phyloP scores from a whole-genome alignment of 2,329 filamentous ascomycete genomes.

The Colletotrichum truncatum region DNA sequence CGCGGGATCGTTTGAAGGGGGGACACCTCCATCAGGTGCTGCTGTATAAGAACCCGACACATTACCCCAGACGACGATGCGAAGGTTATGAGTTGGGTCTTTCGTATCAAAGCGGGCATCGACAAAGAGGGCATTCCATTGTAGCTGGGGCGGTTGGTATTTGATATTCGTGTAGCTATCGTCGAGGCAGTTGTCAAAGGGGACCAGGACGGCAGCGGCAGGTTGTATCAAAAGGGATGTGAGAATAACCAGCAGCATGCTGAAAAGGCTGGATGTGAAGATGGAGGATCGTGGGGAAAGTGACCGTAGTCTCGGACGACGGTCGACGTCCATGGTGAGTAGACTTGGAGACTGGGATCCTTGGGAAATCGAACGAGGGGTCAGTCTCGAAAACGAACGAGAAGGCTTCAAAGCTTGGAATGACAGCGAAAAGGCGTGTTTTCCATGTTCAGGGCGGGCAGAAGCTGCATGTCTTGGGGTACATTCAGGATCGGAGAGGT shows the following conservation, averaged over 20 bases:
- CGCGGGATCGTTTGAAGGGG: conserved; percentile 63
- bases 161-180: conserved; percentile 61
- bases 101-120: conserved; percentile 77
- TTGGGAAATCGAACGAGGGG: conserved; percentile 15
- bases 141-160: conserved; percentile 61
- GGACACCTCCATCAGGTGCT: conserved; percentile 58
- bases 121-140: conserved; percentile 81
- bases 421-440: conserved; percentile 22
- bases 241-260: conserved; percentile 47
- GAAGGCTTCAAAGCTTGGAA: conserved; percentile 27
- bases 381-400: conserved; percentile 6
- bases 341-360: neutral
- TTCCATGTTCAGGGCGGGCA: conserved; percentile 24
- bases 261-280: conserved; percentile 8
- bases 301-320: neutral
- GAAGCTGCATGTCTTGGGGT: conserved; percentile 24
- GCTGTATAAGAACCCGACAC: conserved; percentile 76
- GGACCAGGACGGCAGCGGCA: conserved; percentile 71
- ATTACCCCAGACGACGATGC: conserved; percentile 88
- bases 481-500: conserved; percentile 13
- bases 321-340: conserved; percentile 11
- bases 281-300: neutral
- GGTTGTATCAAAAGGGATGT: conserved; percentile 50
- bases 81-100: conserved; percentile 70
- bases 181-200: conserved; percentile 86